These are phyloP conservation scores for Protomyces gravidus DNA, from an alignment of 1,139 yeast genomes.

Conservation along the genomic window DNA sequence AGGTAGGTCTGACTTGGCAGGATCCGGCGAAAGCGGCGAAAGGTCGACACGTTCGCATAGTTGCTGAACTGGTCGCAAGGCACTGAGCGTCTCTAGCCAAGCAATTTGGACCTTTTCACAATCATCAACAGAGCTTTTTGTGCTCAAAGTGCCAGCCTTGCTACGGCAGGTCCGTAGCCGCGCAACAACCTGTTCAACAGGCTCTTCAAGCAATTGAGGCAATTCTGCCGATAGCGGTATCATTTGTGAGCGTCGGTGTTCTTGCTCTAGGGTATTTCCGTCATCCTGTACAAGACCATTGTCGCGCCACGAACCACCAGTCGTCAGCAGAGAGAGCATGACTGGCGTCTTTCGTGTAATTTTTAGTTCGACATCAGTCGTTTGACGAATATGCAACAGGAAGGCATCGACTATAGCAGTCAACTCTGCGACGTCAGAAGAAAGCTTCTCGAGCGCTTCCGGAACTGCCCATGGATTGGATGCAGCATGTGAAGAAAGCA, in stretches of 20 bases:
- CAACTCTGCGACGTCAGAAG: constrained; percentile 23
- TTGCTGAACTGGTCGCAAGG: constrained; percentile 35
- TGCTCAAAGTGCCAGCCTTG: constrained; percentile 28
- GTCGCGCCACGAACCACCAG: constrained; percentile 33
- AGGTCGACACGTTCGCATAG: constrained; percentile 39
- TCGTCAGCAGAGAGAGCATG: constrained; percentile 16
- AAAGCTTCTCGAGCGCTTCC: constrained; percentile 14
- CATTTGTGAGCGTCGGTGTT: neutral
- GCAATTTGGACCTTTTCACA: neutral
- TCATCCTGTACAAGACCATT: constrained; percentile 26
- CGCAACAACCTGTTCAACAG: constrained; percentile 8
- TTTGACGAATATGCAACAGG: neutral
- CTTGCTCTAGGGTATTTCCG: constrained; percentile 2
- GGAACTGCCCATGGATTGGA: constrained; percentile 21
- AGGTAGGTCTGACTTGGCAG: constrained; percentile 31
- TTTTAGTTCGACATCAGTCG: neutral
- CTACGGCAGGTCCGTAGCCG: constrained; percentile 24
- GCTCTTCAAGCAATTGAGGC: constrained; percentile 1
- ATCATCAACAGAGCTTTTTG: neutral
- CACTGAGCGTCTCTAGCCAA: constrained; percentile 29
- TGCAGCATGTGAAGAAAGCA: constrained; percentile 23
- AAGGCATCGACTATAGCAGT: constrained; percentile 19
- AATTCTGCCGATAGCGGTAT: constrained; percentile 1
- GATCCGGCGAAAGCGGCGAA: constrained; percentile 34
- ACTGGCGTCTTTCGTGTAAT: constrained; percentile 7